Base-by-base conservation (phyloP, 129 eudicot species). In the Heracleum sosnowskyi region DNA sequence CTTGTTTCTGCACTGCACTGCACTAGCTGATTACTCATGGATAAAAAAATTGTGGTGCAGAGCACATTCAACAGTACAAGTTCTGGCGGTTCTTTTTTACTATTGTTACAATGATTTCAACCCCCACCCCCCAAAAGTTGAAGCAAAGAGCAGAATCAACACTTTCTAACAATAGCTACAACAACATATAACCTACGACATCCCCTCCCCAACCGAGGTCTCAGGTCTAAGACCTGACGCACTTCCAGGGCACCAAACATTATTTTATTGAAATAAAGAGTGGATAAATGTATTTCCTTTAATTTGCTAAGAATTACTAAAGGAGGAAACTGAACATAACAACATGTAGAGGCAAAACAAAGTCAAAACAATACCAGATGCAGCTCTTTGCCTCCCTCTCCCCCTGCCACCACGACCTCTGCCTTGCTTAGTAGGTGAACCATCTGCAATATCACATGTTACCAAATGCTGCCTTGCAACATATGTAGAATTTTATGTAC, bases 371-470 rank as follows among this genome's bases (percentile, higher is more conserved):
- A 46, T 83, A 90, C 99, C 93, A 40, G 85, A 81, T 76, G 77
- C 80, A 28, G 83, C 92, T 87, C 98, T 95, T 62, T 88, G 83
- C 78, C 99, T 85, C 81, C 99, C 72, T 31, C 72, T 66, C 3
- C 72, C 92, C 74, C 98, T 87, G 68, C 98, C 97, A 80, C 94
- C 92, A 79, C 96, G 96, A 33, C 99, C 97, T 84, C 98, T 85
- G 84, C 99, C 93, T 80, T 96, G 86, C 76, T 88, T 96, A 82
- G 83, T 80, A 69, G 96, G 99, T 53, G 97, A 95, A 51, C 97
- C 96, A 72, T 91, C 99, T 95, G 80, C 77, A 86, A 20, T 71
- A 74, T 46, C 16, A 66, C 72, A 16, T 16, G 24, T 66, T 31
- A 73, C 24, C 0, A 73, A 41, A 29, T 44, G 55, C 31, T 28